These are phyloP conservation scores for Diplodia mutila DNA, from an alignment of 2,329 filamentous ascomycete species.

Conservation along the genomic window DNA sequence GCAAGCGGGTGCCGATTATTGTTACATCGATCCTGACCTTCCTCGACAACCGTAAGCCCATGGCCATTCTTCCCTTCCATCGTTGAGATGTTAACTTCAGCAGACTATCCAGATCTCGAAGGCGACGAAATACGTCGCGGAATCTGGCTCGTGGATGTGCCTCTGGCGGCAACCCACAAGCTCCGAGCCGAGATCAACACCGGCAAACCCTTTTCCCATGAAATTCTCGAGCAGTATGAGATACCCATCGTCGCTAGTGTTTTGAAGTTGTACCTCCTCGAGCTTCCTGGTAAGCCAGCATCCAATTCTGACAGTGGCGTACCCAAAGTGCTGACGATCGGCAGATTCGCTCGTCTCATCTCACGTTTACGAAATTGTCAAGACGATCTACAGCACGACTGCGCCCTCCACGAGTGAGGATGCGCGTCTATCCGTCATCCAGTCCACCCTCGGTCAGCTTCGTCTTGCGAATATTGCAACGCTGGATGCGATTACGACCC, in stretches of 20 bases:
- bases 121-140: conserved; percentile 89
- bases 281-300: conserved; percentile 75
- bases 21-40: conserved; percentile 93
- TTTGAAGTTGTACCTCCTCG: conserved; percentile 90
- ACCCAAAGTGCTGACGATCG: conserved; percentile 7
- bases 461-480: conserved; percentile 97
- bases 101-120: conserved; percentile 91
- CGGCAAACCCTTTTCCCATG: conserved; percentile 75
- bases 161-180: conserved; percentile 80
- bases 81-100: background rate
- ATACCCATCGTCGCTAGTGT: conserved; percentile 92
- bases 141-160: conserved; percentile 94
- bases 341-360: conserved; percentile 96
- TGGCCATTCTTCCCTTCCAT: conserved; percentile 21
- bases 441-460: conserved; percentile 93
- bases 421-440: conserved; percentile 84
- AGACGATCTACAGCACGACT: conserved; percentile 90
- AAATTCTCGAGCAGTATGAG: conserved; percentile 84
- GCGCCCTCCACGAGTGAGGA: conserved; percentile 69
- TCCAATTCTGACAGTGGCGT: background rate
- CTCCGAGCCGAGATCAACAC: conserved; percentile 84
- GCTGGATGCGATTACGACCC: conserved; percentile 96
- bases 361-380: conserved; percentile 97
- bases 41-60: conserved; percentile 74
- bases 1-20: conserved; percentile 91